A percentile compares a stretch with the other conserved stretches of the same genome.
Conservation (phyloP, 2,329 filamentous ascomycete species). For the Colletotrichum kahawae region DNA sequence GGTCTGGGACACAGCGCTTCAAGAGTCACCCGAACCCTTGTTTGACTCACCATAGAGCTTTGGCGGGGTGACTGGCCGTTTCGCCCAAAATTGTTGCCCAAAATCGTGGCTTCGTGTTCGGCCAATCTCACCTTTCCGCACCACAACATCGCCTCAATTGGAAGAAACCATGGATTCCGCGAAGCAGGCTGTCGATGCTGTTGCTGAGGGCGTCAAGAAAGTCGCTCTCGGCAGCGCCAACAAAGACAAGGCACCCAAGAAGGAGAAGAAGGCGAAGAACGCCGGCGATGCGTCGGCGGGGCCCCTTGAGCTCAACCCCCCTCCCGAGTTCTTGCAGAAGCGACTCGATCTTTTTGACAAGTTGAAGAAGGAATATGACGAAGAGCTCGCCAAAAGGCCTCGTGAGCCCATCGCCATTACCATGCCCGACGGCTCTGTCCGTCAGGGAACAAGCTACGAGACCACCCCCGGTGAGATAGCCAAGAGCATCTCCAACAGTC, state of each 20-base stretch:
- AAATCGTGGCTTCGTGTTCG: not conserved
- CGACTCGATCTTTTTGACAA: constrained; percentile 88
- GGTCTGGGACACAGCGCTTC: not conserved
- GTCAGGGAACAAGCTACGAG: constrained; percentile 84
- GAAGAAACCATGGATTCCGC: constrained; percentile 49
- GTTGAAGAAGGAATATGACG: constrained; percentile 83
- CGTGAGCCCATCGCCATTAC: constrained; percentile 77
- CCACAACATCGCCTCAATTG: constrained; percentile 4
- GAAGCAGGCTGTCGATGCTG: constrained; percentile 51
- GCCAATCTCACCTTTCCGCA: not conserved
- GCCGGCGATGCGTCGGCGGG: constrained; percentile 40
- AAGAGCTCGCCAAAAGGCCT: constrained; percentile 73
- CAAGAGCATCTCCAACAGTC: constrained; percentile 82
- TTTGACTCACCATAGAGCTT: constrained; percentile 19
- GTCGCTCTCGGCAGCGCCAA: constrained; percentile 55
- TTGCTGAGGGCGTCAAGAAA: constrained; percentile 65
- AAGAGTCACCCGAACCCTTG: constrained; percentile 11
- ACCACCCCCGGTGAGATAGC: constrained; percentile 84
- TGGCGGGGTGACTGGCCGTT: constrained; percentile 21
- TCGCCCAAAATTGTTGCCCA: constrained; percentile 7
- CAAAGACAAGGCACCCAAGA: constrained; percentile 53
- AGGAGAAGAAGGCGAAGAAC: constrained; percentile 51
- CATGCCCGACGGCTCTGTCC: constrained; percentile 73
- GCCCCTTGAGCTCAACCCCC: constrained; percentile 54
- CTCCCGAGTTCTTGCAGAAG: constrained; percentile 81